Evolutionary conservation across 768 basidiomycete species (phyloP), one percentile per base, ranked within the genome.

Genomic region (Tricholoma sp.): DNA sequence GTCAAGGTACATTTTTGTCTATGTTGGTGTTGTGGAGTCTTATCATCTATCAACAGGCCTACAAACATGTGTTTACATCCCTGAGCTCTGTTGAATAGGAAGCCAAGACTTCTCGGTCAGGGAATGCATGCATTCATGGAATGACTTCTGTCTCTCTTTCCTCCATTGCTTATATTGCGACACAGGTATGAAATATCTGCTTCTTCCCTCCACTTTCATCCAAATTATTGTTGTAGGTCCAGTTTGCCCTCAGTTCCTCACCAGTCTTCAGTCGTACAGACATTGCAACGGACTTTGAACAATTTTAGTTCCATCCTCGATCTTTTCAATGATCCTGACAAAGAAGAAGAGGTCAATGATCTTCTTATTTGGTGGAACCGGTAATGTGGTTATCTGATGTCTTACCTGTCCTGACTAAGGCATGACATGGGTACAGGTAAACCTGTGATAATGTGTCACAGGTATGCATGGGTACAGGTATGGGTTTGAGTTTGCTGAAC

Each of bases 211-310:
- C 7, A 6, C 6, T 31, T 48, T 13, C n/a, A 6, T 24, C 1
- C 15, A 12, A 48, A 24, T 18, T 20, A 48, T 24, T 4, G 18
- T 18, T 24, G 6, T 48, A 20, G 29, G 52, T 54, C 39, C 8
- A 48, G 20, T 62, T 62, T 50, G 42, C 59, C 12, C 42, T 62
- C 4, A 57, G 41, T 29, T 63, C 59, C 3, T 52, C 57, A 4
- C 33, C 59, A 1, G 49, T 61, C n/a, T 63, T 63, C 48, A 57
- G 49, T 4, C 31, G 53, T 20, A 62, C 61, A 9, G 54, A 62
- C 29, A 54, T 24, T 1, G 42, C 41, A n/a, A 63, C 57, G 1
- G 58, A 63, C 45, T 61, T 58, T 11, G 55, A 63, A 44, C 6
- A 18, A 10, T 64, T 61, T 34, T 61, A 50, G 44, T 33, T 50